Percentiles rank a stretch among this genome's conserved stretches.
Evolutionary conservation across 805 yeast species (phyloP).

Genomic region (Yamadazyma philogaea): DNA sequence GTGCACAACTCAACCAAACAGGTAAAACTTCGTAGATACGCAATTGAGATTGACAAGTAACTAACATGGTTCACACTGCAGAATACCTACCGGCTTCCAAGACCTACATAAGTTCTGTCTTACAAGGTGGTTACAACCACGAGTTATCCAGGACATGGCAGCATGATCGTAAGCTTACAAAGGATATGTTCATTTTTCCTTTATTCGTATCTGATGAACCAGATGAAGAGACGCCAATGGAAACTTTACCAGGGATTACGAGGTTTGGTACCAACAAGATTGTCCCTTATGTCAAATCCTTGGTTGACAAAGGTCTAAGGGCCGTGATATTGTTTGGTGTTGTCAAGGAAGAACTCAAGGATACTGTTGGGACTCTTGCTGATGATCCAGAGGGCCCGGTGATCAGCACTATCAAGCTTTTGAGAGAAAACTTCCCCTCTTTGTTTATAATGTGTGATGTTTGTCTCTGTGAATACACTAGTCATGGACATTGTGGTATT

Average conservation of each 20-base stretch:
- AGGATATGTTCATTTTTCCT: slow-evolving; percentile 91
- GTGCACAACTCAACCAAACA: no score
- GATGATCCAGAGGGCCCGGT: slow-evolving; percentile 98
- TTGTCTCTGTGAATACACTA: slow-evolving; percentile 93
- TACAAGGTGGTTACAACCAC: slow-evolving; percentile 94
- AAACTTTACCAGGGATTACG: slow-evolving; percentile 82
- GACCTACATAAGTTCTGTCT: slow-evolving; percentile 66
- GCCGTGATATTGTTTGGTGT: slow-evolving; percentile 93
- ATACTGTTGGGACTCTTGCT: slow-evolving; percentile 80
- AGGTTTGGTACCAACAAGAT: slow-evolving; percentile 82
- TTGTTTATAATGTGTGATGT: slow-evolving; percentile 91
- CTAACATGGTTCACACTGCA: slow-evolving; percentile 52
- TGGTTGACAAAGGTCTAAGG: slow-evolving; percentile 77
- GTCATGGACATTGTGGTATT: slow-evolving; percentile 97
- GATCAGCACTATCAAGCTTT: slow-evolving; percentile 66
- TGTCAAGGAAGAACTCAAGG: slow-evolving; percentile 70
- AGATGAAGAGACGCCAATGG: slow-evolving; percentile 74
- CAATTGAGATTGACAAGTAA: neutral
- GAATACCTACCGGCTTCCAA: slow-evolving; percentile 58
- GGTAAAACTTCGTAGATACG: no score
- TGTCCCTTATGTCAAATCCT: slow-evolving; percentile 61
- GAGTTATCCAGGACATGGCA: slow-evolving; percentile 92
- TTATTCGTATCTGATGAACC: slow-evolving; percentile 77
- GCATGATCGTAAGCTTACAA: slow-evolving; percentile 73
- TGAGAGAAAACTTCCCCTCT: slow-evolving; percentile 68